Evolutionary conservation across 2,329 filamentous ascomycete species (phyloP), one percentile per base, ranked within the genome.

Genomic region (Aureobasidium zeae): DNA sequence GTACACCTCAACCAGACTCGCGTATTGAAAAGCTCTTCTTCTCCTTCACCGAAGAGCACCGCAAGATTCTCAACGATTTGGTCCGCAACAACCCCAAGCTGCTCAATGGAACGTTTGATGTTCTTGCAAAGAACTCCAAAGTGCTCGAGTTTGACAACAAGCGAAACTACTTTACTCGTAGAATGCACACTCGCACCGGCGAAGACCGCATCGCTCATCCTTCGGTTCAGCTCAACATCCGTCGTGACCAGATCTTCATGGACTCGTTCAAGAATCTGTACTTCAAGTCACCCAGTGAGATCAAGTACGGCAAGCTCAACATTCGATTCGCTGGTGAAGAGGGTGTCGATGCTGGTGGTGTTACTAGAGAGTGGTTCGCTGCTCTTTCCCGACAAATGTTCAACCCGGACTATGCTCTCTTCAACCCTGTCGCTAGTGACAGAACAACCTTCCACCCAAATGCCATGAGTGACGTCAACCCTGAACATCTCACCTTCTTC

Each of bases 131-230:
- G 71, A 98, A 98, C 59, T 93, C 91, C 19, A 98, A 96, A 72
- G 93, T 98, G 3, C 72, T 98, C 10, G 91, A 98, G 59, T 98
- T 98, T 57, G 91, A 98, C 68, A 98, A 98, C 70, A 98, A 98
- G 71, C 87, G 91, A 56, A 96, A 94, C 66, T 98, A 93, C 73
- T 98, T 98, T 72, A 95, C 80, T 60, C 83, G 91, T 49, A 88
- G 86, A 57, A 81, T 98, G 9, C 91, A 98, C 63, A 77, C 76
- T 33, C 77, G 83, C 38, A 74, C 74, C 42, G 76, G 76, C 43
- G 80, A 86, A 55, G 74, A 73, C 48, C 80, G 87, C 31, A 78
- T 84, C 41, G 73, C 81, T 6, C 78, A 85, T 53, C 77, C 78
- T 34, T 83, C 86, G 31, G 71, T 98, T 39, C 87, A 94, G 62